Evolutionary conservation across 441 rosid species (phyloP).

Genomic region (Erysimum cheiri): DNA sequence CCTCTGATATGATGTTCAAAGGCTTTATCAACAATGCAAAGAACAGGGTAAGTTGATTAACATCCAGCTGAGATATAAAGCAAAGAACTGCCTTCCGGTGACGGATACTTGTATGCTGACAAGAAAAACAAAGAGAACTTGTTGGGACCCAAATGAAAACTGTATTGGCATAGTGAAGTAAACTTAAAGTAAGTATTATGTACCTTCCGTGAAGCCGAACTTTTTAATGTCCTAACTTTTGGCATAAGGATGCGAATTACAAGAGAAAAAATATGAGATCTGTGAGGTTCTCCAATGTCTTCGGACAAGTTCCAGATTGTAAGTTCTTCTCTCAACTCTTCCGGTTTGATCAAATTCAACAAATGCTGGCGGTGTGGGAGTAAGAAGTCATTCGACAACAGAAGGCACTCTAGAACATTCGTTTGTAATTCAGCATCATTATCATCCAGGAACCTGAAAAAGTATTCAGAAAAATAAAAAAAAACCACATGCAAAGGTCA

Average conservation of each 20-base stretch:
- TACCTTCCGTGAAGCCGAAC: constrained; percentile 90
- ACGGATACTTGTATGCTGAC: constrained; percentile 77
- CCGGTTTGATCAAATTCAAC: constrained; percentile 79
- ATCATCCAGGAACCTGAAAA: constrained; percentile 86
- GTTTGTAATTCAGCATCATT: constrained; percentile 84
- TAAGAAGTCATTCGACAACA: constrained; percentile 78
- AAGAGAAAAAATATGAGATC: constrained; percentile 66
- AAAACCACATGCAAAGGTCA: constrained; percentile 32
- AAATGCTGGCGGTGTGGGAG: constrained; percentile 80
- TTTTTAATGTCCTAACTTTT: constrained; percentile 86
- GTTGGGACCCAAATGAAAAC: constrained; percentile 28
- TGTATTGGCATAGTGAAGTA: constrained; percentile 29
- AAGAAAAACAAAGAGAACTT: constrained; percentile 36
- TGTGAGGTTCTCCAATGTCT: constrained; percentile 76
- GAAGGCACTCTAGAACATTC: constrained; percentile 86
- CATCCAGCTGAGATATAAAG: constrained; percentile 80
- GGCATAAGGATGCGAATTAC: constrained; percentile 81
- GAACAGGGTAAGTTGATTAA: constrained; percentile 78
- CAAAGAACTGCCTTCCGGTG: constrained; percentile 89
- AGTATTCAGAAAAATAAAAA: constrained; percentile 34
- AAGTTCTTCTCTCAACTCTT: constrained; percentile 82
- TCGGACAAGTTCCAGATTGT: constrained; percentile 87
- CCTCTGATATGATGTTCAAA: constrained; percentile 61
- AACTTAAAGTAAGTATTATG: constrained; percentile 16
- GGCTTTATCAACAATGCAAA: constrained; percentile 84